Evolutionary conservation across 768 basidiomycete species (phyloP).

Genomic region (Russula earlei): DNA sequence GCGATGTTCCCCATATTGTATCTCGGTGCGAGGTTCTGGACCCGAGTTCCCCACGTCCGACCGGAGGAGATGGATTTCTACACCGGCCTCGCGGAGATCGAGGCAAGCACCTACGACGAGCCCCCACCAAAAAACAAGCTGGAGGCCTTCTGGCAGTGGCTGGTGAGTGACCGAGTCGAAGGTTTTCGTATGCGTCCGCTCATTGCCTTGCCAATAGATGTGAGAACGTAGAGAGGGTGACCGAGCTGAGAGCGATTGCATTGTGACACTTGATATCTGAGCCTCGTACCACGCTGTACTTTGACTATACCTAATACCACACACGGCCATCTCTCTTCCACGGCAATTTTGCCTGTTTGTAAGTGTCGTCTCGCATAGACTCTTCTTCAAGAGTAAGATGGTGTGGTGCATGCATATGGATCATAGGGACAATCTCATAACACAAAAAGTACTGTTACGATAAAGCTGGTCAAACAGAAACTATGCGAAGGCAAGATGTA

Average conservation of each 20-base stretch:
- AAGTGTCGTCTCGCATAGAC: too few relatives aligned
- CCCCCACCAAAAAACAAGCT: conserved; percentile 55
- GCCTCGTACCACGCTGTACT: too few relatives aligned
- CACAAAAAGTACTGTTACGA: not conserved
- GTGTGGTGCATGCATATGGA: not conserved
- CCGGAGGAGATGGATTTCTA: conserved; percentile 80
- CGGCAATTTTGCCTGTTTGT: too few relatives aligned
- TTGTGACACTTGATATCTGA: not conserved
- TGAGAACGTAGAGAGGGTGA: not conserved
- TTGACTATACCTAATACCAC: too few relatives aligned
- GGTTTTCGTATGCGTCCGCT: not conserved
- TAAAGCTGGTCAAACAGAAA: not conserved
- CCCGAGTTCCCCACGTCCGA: conserved; percentile 36
- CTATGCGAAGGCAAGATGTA: conserved; percentile 17
- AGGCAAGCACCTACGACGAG: conserved; percentile 44
- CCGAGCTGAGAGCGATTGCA: too few relatives aligned
- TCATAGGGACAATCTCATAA: not conserved
- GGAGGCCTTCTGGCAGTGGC: conserved; percentile 71
- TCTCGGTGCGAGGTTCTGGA: conserved; percentile 44
- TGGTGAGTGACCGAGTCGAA: conserved; percentile 42
- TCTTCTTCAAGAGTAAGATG: too few relatives aligned
- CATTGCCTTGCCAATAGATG: conserved; percentile 5
- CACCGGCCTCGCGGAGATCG: conserved; percentile 37
- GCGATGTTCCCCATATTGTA: conserved; percentile 72
- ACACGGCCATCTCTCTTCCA: too few relatives aligned